These are phyloP conservation scores for Leccinum sublutescens DNA, from an alignment of 768 basidiomycete species.

Conservation along the genomic window DNA sequence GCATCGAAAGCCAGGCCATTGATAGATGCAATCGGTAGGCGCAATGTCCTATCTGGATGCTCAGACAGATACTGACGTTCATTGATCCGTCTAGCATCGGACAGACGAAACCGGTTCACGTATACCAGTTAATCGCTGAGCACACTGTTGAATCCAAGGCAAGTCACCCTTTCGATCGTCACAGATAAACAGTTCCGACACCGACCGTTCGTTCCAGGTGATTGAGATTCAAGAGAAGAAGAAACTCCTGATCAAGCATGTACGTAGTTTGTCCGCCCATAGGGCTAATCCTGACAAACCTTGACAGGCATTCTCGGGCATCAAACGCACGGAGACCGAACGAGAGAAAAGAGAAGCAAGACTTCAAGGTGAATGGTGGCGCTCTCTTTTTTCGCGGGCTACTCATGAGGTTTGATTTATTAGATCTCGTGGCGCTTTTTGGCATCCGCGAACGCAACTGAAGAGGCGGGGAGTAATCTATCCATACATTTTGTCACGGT, in stretches of 20 bases:
- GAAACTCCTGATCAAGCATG: slow-evolving; percentile 75
- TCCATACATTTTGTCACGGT: neutral
- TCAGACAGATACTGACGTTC: slow-evolving; percentile 3
- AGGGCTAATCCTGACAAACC: neutral
- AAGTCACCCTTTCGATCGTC: slow-evolving; percentile 4
- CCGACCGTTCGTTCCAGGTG: slow-evolving; percentile 40
- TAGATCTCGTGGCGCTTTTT: slow-evolving; percentile 63
- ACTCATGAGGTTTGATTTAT: neutral
- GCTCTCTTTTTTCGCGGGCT: neutral
- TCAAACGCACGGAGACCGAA: slow-evolving; percentile 69
- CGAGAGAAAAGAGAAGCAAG: slow-evolving; percentile 78
- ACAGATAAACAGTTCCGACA: neutral
- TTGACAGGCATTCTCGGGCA: slow-evolving; percentile 79
- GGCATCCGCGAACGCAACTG: slow-evolving; percentile 36
- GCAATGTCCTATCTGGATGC: neutral
- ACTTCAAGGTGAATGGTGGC: slow-evolving; percentile 58
- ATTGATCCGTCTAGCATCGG: slow-evolving; percentile 52
- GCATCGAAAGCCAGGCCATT: slow-evolving; percentile 82
- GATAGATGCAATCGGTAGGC: slow-evolving; percentile 70
- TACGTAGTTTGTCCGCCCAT: slow-evolving; percentile 24
- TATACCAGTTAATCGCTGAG: slow-evolving; percentile 88
- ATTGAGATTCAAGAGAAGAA: slow-evolving; percentile 87
- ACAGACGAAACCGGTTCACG: slow-evolving; percentile 78
- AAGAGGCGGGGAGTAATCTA: neutral
- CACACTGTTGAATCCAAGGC: slow-evolving; percentile 87